These are phyloP conservation scores for Apiospora aurea DNA, from an alignment of 2,329 filamentous ascomycete species.

Conservation along the genomic window DNA sequence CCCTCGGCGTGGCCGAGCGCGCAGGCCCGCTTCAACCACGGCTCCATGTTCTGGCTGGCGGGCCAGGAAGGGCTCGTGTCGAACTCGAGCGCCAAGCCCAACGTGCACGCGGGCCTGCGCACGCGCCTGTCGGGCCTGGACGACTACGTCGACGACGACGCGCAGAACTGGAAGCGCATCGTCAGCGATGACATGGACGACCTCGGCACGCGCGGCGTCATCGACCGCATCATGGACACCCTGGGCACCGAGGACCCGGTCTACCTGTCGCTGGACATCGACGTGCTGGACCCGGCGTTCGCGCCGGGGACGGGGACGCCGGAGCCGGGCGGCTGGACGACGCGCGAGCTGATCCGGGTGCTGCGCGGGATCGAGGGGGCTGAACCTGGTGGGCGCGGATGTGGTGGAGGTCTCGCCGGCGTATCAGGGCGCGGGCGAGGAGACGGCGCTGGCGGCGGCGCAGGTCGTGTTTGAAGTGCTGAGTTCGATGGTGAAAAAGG, in stretches of 20 bases:
- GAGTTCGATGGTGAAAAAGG: conserved; percentile 74
- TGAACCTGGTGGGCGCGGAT: conserved; percentile 90
- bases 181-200: conserved; percentile 89
- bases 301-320: conserved; percentile 86
- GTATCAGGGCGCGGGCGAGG: conserved; percentile 82
- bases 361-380: conserved; percentile 78
- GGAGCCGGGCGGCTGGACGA: conserved; percentile 91
- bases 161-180: conserved; percentile 82
- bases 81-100: conserved; percentile 72
- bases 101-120: conserved; percentile 83
- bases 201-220: conserved; percentile 73
- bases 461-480: conserved; percentile 89
- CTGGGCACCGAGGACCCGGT: conserved; percentile 80
- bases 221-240: conserved; percentile 72
- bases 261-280: conserved; percentile 80
- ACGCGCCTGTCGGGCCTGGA: conserved; percentile 74
- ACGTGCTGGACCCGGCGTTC: conserved; percentile 72
- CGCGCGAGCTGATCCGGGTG: conserved; percentile 84
- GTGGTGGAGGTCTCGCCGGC: conserved; percentile 88
- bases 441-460: conserved; percentile 81
- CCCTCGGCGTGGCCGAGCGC: conserved; percentile 75
- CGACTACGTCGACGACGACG: conserved; percentile 75
- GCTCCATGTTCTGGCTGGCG: conserved; percentile 91
- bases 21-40: conserved; percentile 83
- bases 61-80: conserved; percentile 80